These are phyloP conservation scores for Alopecurus myosuroides DNA, from an alignment of 176 grass and related monocot genomes.

Conservation along the genomic window DNA sequence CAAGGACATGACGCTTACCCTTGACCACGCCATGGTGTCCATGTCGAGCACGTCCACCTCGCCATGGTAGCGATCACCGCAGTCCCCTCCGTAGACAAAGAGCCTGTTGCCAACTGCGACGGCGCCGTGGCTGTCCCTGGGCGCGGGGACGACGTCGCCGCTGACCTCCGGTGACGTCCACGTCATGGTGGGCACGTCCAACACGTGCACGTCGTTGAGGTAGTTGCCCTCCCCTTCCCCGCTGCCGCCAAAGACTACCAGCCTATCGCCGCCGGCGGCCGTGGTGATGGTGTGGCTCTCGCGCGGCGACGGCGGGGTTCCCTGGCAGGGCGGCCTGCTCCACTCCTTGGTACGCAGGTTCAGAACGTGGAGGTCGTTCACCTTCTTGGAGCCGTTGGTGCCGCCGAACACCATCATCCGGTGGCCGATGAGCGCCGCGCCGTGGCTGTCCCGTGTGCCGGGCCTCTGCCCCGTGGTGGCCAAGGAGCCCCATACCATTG, in stretches of 20 bases:
- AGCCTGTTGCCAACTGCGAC: conserved; percentile 55
- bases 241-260: conserved; percentile 89
- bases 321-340: conserved; percentile 63
- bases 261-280: conserved; percentile 34
- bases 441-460: conserved; percentile 90
- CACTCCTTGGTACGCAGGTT: conserved; percentile 83
- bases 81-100: conserved; percentile 82
- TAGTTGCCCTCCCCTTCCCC: conserved; percentile 95
- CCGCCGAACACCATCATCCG: conserved; percentile 93
- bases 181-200: conserved; percentile 70
- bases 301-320: conserved; percentile 53
- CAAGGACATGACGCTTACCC: conserved; percentile 41
- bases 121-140: conserved; percentile 93
- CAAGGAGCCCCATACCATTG: conserved; percentile 79
- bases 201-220: conserved; percentile 80
- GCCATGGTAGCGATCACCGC: conserved; percentile 82
- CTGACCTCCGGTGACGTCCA: conserved; percentile 75
- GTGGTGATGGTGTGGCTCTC: conserved; percentile 86
- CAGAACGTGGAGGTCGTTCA: conserved; percentile 79
- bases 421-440: conserved; percentile 48
- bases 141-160: conserved; percentile 38
- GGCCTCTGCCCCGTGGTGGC: conserved; percentile 70
- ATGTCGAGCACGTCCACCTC: conserved; percentile 89
- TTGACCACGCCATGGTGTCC: conserved; percentile 79
- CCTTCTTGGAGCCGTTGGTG: conserved; percentile 85